These are phyloP conservation scores for Coprinopsis strossmayeri DNA, from an alignment of 768 basidiomycete genomes.

Conservation along the genomic window DNA sequence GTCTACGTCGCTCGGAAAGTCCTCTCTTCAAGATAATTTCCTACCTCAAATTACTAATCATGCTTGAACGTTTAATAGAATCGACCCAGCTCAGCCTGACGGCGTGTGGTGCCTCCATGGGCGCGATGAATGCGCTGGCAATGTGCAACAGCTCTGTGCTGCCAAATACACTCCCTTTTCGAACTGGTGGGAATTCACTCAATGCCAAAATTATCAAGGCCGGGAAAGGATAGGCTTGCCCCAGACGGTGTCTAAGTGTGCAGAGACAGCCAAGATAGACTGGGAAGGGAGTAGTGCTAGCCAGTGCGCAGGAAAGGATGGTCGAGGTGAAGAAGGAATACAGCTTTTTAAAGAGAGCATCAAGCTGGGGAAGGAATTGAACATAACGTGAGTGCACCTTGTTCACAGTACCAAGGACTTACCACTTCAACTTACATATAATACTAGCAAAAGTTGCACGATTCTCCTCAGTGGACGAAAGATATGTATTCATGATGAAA, in stretches of 20 bases:
- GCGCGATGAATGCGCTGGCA: conserved; percentile 74
- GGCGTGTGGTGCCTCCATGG: conserved; percentile 86
- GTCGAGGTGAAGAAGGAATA: conserved; percentile 58
- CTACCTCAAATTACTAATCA: too few relatives aligned
- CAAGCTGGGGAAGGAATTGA: conserved; percentile 1
- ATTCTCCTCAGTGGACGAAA: conserved; percentile 63
- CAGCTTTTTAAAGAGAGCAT: conserved; percentile 54
- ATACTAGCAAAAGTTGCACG: conserved; percentile 76
- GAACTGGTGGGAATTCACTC: conserved; percentile 81
- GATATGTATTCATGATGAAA: conserved; percentile 71
- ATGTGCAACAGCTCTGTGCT: conserved; percentile 84
- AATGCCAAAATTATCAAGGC: conserved; percentile 72
- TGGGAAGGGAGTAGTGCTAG: conserved; percentile 59
- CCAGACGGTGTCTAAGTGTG: conserved; percentile 61
- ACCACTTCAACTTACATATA: too few relatives aligned
- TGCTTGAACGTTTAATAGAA: too few relatives aligned
- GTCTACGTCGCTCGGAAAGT: conserved; percentile 72
- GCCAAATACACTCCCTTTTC: conserved; percentile 45
- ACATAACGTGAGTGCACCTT: conserved; percentile 57
- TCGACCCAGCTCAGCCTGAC: conserved; percentile 55
- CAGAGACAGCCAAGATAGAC: conserved; percentile 52
- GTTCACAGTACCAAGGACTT: too few relatives aligned
- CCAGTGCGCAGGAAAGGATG: conserved; percentile 55
- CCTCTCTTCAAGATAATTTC: conserved; percentile 2
- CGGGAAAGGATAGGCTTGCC: conserved; percentile 57